Conservation (phyloP, 768 basidiomycete species). For the Tephrocybe sp. region DNA sequence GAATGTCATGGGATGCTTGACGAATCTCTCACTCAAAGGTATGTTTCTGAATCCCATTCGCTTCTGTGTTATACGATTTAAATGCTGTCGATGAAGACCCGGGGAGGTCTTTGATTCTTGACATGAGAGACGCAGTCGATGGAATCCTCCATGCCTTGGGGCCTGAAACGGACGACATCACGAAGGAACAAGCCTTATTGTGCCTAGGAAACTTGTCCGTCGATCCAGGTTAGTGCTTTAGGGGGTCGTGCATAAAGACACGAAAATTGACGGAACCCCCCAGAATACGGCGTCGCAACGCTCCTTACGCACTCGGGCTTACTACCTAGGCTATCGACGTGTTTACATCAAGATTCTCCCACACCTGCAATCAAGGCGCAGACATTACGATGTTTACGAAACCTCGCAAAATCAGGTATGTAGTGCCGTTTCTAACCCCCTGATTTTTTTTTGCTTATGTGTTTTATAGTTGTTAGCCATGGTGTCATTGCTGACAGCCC, state of each 20-base stretch:
- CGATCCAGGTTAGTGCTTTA: slow-evolving; percentile 7
- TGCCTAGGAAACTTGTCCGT: slow-evolving; percentile 17
- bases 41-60: not conserved
- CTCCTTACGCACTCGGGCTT: slow-evolving; percentile 10
- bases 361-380: slow-evolving; percentile 13
- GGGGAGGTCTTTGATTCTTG: slow-evolving; percentile 13
- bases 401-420: slow-evolving; percentile 16
- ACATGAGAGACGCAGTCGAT: slow-evolving; percentile 1
- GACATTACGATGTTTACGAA: slow-evolving; percentile 16
- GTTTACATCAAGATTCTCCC: slow-evolving; percentile 5
- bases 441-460: not conserved
- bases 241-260: not conserved
- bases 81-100: slow-evolving; percentile 6
- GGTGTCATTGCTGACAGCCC: slow-evolving; percentile 2
- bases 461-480: slow-evolving; percentile 9
- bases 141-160: slow-evolving; percentile 8
- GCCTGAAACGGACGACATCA: slow-evolving; percentile 7
- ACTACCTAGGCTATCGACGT: slow-evolving; percentile 11
- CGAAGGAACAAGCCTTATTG: slow-evolving; percentile 15
- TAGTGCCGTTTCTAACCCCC: not conserved
- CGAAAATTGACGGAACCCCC: not conserved
- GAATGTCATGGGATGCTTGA: slow-evolving; percentile 16
- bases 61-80: not conserved
- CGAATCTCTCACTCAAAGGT: slow-evolving; percentile 18
- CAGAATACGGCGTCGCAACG: slow-evolving; percentile 9